Conservation (phyloP, 1,284 basidiomycete genomes). For the Apiotrichum mycotoxinovorans region DNA sequence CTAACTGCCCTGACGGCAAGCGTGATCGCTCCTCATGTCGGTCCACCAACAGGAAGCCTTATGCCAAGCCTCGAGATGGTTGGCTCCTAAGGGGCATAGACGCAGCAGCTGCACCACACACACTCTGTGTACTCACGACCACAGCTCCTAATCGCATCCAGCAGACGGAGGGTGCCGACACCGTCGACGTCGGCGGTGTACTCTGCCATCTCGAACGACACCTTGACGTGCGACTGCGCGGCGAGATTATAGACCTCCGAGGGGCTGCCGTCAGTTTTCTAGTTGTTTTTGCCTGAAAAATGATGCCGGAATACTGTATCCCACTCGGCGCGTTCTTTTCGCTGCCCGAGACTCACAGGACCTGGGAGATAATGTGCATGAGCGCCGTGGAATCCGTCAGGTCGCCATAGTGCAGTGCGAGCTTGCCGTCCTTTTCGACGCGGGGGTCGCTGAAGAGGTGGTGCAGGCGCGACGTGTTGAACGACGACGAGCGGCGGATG, state of each 20-base stretch:
- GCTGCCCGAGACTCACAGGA: slow-evolving; percentile 51
- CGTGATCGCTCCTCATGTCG: not conserved
- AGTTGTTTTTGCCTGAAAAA: too few species aligned
- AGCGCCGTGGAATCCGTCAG: slow-evolving; percentile 82
- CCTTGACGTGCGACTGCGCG: slow-evolving; percentile 94
- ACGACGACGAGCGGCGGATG: slow-evolving; percentile 86
- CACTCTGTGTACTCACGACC: slow-evolving; percentile 59
- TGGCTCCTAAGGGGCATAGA: too few species aligned
- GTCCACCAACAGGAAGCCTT: too few species aligned
- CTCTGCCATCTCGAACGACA: slow-evolving; percentile 95
- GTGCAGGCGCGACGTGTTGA: slow-evolving; percentile 86
- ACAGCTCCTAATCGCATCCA: slow-evolving; percentile 87
- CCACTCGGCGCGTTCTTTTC: not conserved
- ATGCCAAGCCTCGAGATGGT: too few species aligned
- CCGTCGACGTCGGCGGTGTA: slow-evolving; percentile 93
- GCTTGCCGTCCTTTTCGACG: slow-evolving; percentile 52
- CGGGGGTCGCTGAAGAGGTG: slow-evolving; percentile 84
- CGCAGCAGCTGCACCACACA: too few species aligned
- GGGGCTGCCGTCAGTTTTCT: slow-evolving; percentile 56
- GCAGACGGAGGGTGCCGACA: slow-evolving; percentile 80
- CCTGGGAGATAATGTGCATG: slow-evolving; percentile 85
- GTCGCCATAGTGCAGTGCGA: slow-evolving; percentile 87
- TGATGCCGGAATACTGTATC: too few species aligned
- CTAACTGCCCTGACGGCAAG: not conserved
- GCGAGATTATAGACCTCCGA: slow-evolving; percentile 93